Conservation (phyloP, 2,329 filamentous ascomycete genomes). For the Cadophora sp. region DNA sequence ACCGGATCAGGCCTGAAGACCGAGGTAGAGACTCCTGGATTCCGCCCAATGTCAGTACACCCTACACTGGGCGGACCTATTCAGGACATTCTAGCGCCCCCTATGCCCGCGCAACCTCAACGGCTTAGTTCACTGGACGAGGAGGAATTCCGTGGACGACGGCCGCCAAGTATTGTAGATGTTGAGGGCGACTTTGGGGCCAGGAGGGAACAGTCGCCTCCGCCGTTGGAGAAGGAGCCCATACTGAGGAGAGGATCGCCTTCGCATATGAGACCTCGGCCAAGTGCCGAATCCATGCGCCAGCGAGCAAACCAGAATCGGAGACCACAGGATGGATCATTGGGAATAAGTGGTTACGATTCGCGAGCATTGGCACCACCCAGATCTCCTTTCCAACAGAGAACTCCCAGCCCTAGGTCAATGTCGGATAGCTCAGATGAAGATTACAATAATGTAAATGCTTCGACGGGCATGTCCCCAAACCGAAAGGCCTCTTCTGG, state of each 20-base stretch:
- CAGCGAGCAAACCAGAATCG: slow-evolving; percentile 33
- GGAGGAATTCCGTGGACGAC: slow-evolving; percentile 39
- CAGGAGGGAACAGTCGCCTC: slow-evolving; percentile 64
- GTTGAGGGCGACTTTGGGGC: slow-evolving; percentile 53
- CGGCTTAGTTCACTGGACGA: slow-evolving; percentile 35
- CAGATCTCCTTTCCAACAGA: slow-evolving; percentile 50
- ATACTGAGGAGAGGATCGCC: slow-evolving; percentile 30
- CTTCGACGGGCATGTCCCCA: slow-evolving; percentile 68
- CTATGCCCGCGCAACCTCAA: slow-evolving; percentile 16
- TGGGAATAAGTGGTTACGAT: slow-evolving; percentile 45
- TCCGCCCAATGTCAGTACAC: slow-evolving; percentile 75
- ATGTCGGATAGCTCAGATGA: slow-evolving; percentile 74
- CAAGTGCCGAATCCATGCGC: slow-evolving; percentile 42
- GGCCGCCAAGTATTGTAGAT: slow-evolving; percentile 28
- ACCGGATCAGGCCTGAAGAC: slow-evolving; percentile 54
- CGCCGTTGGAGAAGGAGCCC: slow-evolving; percentile 51
- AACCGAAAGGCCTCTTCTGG: slow-evolving; percentile 80
- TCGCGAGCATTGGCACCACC: slow-evolving; percentile 53
- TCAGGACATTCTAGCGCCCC: slow-evolving; percentile 9
- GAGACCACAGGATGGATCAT: slow-evolving; percentile 35
- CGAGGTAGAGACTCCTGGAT: slow-evolving; percentile 59
- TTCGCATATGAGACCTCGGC: slow-evolving; percentile 34
- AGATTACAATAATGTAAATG: slow-evolving; percentile 62
- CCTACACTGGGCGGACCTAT: slow-evolving; percentile 67
- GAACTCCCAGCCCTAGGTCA: slow-evolving; percentile 66